Evolutionary conservation across 2,329 filamentous ascomycete genomes (phyloP).

Genomic region (Stemphylium lycopersici): DNA sequence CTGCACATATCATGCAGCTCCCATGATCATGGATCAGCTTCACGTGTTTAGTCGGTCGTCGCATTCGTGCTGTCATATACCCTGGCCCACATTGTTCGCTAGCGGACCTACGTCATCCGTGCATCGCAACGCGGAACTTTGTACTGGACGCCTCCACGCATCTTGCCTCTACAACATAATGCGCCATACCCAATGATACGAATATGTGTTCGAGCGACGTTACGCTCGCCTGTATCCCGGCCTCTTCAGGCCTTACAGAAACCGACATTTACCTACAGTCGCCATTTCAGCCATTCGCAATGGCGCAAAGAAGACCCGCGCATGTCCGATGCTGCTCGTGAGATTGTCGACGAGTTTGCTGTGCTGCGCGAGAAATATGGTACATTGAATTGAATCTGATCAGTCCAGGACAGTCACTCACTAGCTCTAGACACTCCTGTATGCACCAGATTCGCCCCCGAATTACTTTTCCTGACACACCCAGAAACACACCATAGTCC

Average conservation of each 20-base stretch:
- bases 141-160: constrained; percentile 12
- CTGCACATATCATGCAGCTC: neutral
- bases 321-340: constrained; percentile 57
- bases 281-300: constrained; percentile 32
- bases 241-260: neutral
- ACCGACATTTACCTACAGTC: constrained; percentile 6
- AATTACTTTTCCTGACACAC: constrained; percentile 39
- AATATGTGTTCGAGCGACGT: constrained; percentile 31
- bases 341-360: constrained; percentile 67
- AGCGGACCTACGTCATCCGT: constrained; percentile 32
- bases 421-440: constrained; percentile 42
- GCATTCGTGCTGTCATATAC: constrained; percentile 1
- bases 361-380: constrained; percentile 64
- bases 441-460: constrained; percentile 4
- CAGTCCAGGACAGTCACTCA: constrained; percentile 15
- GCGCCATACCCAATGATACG: constrained; percentile 40
- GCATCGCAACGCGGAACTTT: constrained; percentile 18
- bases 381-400: constrained; percentile 27
- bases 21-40: neutral
- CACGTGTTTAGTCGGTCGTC: too few species aligned
- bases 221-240: constrained; percentile 26
- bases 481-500: constrained; percentile 63
- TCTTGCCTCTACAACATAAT: constrained; percentile 17
- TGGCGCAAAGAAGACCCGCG: constrained; percentile 54
- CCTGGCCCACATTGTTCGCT: constrained; percentile 6